Conservation (phyloP, 805 yeast genomes). For the Kurtzmaniella cleridarum region DNA sequence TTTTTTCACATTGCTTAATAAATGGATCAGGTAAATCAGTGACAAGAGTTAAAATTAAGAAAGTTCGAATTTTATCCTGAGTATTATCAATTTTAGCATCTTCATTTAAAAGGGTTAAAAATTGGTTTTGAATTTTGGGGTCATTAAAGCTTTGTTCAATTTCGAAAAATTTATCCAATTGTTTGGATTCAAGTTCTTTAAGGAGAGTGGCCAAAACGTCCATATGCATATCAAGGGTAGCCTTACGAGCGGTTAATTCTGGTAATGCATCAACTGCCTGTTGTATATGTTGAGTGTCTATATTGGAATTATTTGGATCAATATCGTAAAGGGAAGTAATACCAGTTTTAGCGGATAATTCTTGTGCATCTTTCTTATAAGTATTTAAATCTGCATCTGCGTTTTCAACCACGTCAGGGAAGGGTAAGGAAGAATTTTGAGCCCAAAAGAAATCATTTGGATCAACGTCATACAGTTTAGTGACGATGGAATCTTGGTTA, state of each 20-base stretch:
- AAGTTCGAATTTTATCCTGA: slow-evolving; percentile 82
- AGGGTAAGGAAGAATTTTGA: slow-evolving; percentile 78
- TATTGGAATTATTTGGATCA: slow-evolving; percentile 44
- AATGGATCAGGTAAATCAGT: slow-evolving; percentile 29
- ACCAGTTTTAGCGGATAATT: slow-evolving; percentile 72
- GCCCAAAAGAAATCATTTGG: slow-evolving; percentile 93
- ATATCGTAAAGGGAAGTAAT: slow-evolving; percentile 69
- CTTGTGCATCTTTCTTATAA: slow-evolving; percentile 85
- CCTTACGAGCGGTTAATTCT: slow-evolving; percentile 82
- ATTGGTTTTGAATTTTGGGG: slow-evolving; percentile 53
- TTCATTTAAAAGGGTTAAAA: slow-evolving; percentile 50
- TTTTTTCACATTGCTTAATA: slow-evolving; percentile 54
- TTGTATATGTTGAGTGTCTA: slow-evolving; percentile 64
- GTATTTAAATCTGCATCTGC: slow-evolving; percentile 77
- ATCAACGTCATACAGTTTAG: slow-evolving; percentile 77
- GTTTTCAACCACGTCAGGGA: slow-evolving; percentile 98
- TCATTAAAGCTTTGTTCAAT: slow-evolving; percentile 79
- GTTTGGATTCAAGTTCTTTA: slow-evolving; percentile 78
- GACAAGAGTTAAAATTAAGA: slow-evolving; percentile 66
- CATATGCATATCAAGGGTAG: slow-evolving; percentile 94
- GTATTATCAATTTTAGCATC: slow-evolving; percentile 54
- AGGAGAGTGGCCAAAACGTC: slow-evolving; percentile 82
- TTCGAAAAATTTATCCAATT: slow-evolving; percentile 86
- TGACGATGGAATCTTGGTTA: slow-evolving; percentile 26
- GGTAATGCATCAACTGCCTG: slow-evolving; percentile 91